Evolutionary conservation across 192 early-diverging fungal species (phyloP).

Genomic region (Coemansia sp.): DNA sequence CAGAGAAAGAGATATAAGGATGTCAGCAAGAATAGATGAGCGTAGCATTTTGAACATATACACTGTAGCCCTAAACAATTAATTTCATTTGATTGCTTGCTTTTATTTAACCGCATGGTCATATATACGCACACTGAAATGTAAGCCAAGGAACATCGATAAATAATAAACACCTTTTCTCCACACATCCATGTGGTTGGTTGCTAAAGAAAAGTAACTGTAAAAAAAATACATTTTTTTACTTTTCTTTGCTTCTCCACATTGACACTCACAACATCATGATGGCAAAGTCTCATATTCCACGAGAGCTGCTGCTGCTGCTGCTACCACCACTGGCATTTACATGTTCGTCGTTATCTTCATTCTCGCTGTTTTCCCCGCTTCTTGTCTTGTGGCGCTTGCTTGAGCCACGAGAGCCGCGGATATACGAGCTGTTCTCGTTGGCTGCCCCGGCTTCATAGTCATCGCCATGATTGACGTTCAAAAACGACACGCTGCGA

Average conservation of each 20-base stretch:
- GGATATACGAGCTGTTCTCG: not conserved
- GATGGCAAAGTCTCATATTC: not conserved
- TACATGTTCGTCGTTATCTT: not conserved
- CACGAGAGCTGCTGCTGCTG: not conserved
- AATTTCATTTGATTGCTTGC: too few species aligned
- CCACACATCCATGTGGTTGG: too few species aligned
- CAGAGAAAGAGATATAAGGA: not conserved
- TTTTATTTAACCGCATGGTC: too few species aligned
- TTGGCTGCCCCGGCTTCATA: not conserved
- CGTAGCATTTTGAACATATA: too few species aligned
- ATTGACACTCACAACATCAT: not conserved
- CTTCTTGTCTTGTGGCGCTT: conserved; percentile 4
- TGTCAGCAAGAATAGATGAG: too few species aligned
- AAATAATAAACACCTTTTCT: too few species aligned
- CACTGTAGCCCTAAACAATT: too few species aligned
- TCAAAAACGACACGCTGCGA: conserved; percentile 3
- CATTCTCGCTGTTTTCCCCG: not conserved
- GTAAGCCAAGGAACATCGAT: too few species aligned
- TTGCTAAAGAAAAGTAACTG: too few species aligned
- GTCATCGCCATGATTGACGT: conserved; percentile 7
- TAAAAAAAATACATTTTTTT: too few species aligned
- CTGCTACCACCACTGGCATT: not conserved
- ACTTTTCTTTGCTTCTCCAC: not conserved
- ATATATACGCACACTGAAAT: too few species aligned
- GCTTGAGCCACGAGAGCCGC: not conserved